Evolutionary conservation across 208 protist species (phyloP).

Genomic region (Histomonas meleagridis): DNA sequence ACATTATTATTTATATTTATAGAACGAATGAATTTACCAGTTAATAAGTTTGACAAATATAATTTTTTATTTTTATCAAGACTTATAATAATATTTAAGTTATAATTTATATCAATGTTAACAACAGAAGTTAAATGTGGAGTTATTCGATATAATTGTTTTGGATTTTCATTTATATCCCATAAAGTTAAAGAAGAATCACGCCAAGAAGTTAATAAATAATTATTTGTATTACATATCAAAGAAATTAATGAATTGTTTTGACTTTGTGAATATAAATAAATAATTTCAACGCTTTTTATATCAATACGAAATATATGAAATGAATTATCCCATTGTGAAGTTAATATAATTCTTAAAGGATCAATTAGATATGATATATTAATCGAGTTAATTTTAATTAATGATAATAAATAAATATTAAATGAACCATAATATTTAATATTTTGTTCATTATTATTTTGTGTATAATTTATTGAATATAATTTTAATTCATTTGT

Average conservation of each 20-base stretch:
- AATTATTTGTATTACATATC: not conserved
- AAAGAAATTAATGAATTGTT: not conserved
- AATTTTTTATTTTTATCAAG: not conserved
- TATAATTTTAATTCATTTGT: not conserved
- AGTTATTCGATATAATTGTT: not conserved
- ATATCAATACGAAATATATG: not conserved
- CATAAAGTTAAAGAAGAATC: not conserved
- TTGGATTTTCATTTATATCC: not conserved
- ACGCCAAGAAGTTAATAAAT: not conserved
- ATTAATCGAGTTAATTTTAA: too few relatives aligned
- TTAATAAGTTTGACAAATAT: not conserved
- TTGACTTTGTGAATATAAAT: not conserved
- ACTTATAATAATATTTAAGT: not conserved
- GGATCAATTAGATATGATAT: too few relatives aligned
- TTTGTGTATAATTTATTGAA: not conserved
- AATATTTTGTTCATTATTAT: too few relatives aligned
- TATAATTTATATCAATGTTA: not conserved
- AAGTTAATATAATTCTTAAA: not conserved
- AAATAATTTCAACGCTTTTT: not conserved
- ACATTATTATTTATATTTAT: not conserved
- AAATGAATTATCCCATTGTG: not conserved
- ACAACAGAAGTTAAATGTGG: not conserved
- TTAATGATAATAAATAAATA: too few relatives aligned
- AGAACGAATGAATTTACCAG: not conserved
- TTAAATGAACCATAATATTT: too few relatives aligned